These are phyloP conservation scores for Papiliotrema nemorosa DNA, from an alignment of 1,284 basidiomycete species.

Conservation along the genomic window DNA sequence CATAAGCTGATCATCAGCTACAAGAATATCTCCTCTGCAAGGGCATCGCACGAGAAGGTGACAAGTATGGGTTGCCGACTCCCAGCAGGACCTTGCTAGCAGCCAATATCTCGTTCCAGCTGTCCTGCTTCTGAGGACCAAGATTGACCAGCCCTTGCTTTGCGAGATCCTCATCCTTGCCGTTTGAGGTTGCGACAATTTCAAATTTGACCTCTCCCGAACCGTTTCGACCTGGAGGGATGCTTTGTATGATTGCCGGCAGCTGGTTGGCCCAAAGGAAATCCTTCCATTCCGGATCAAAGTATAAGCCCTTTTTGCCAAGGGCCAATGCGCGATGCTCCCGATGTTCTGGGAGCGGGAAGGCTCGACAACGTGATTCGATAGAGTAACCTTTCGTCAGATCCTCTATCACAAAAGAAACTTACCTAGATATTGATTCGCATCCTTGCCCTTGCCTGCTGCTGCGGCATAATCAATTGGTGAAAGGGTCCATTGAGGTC, in stretches of 20 bases:
- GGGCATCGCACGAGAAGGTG: constrained; percentile 34
- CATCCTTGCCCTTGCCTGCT: constrained; percentile 7
- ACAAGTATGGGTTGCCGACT: constrained; percentile 22
- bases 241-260: constrained; percentile 1
- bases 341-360: constrained; percentile 18
- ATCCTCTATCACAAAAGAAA: neutral
- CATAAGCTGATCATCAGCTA: constrained; percentile 35
- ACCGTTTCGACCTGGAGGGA: constrained; percentile 2
- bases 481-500: constrained; percentile 22
- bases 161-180: constrained; percentile 10
- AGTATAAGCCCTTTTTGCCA: constrained; percentile 42
- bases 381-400: constrained; percentile 41
- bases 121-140: constrained; percentile 16
- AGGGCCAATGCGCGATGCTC: constrained; percentile 41
- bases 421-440: constrained; percentile 41
- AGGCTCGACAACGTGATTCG: constrained; percentile 35
- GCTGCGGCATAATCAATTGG: constrained; percentile 16
- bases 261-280: constrained; percentile 10
- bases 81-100: constrained; percentile 23
- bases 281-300: constrained; percentile 16
- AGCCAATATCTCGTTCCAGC: constrained; percentile 20
- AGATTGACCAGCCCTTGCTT: constrained; percentile 16
- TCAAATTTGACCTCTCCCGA: constrained; percentile 17
- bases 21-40: too few relatives aligned
- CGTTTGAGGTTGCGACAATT: constrained; percentile 25